Conservation (phyloP, 352 stramenopile genomes). For the Pythium angustatum region DNA sequence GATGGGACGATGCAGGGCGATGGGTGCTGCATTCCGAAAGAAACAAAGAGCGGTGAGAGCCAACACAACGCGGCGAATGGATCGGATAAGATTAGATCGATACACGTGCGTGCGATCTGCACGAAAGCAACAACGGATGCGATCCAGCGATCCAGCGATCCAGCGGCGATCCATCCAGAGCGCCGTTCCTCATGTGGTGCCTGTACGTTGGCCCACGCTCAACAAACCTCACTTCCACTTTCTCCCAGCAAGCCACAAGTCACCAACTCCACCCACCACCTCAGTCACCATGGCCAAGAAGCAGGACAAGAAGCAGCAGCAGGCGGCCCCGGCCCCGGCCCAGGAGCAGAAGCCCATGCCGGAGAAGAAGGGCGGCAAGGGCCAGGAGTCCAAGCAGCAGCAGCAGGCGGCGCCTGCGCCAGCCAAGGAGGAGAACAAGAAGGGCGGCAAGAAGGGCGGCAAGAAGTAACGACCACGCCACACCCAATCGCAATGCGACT, state of each 20-base stretch:
- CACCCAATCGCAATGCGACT: no score
- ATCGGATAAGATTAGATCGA: not conserved
- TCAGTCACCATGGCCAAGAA: conserved; percentile 22
- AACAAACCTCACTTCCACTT: conserved; percentile 9
- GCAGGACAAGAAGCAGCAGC: conserved; percentile 36
- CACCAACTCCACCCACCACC: not conserved
- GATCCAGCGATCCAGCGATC: not conserved
- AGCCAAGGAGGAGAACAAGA: conserved; percentile 32
- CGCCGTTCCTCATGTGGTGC: not conserved
- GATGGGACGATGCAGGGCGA: no score
- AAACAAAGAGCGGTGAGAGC: no score
- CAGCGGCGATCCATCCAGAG: not conserved
- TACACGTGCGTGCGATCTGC: not conserved
- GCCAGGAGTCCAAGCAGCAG: no score
- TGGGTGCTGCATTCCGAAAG: no score
- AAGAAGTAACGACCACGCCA: no score
- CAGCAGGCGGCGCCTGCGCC: conserved; percentile 5
- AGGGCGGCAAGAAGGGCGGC: conserved; percentile 46
- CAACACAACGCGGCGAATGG: not conserved
- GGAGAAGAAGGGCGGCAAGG: conserved; percentile 50
- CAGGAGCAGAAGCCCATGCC: conserved; percentile 33
- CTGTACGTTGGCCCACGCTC: not conserved
- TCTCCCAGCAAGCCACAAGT: conserved; percentile 10
- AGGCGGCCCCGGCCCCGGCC: conserved; percentile 8
- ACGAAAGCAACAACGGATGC: not conserved